Conservation (phyloP, 257 asterid species). For the Cruciata laevipes region DNA sequence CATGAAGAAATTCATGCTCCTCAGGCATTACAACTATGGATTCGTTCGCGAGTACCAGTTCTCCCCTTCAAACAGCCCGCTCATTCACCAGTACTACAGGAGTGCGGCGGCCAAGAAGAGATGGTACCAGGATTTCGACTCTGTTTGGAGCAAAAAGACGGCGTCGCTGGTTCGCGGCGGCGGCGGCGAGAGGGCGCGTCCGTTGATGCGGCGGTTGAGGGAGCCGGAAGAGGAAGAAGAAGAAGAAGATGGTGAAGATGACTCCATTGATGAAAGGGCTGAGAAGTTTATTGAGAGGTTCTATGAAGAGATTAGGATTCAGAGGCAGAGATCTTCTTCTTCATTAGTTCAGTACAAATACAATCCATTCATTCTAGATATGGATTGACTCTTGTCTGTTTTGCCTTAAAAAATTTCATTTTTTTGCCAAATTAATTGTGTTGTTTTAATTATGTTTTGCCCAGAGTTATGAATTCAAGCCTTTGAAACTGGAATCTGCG, state of each 20-base stretch:
- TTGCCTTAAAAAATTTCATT: neutral
- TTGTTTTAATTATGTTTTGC: neutral
- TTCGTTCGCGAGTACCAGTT: slow-evolving; percentile 54
- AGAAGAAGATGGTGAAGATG: slow-evolving; percentile 24
- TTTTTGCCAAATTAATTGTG: neutral
- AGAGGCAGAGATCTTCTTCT: slow-evolving; percentile 32
- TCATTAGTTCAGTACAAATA: slow-evolving; percentile 9
- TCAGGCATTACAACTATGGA: slow-evolving; percentile 31
- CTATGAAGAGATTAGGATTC: slow-evolving; percentile 64
- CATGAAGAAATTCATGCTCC: slow-evolving; percentile 27
- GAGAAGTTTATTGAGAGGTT: slow-evolving; percentile 68
- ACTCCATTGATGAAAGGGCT: slow-evolving; percentile 69
- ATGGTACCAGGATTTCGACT: slow-evolving; percentile 26
- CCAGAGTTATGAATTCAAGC: too few relatives aligned
- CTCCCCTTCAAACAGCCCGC: slow-evolving; percentile 58
- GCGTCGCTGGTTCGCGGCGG: neutral
- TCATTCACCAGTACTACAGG: slow-evolving; percentile 20
- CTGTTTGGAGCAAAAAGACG: slow-evolving; percentile 6
- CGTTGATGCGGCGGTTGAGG: slow-evolving; percentile 24
- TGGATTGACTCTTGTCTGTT: slow-evolving; percentile 2
- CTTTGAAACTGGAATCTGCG: too few relatives aligned
- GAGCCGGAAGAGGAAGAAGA: neutral
- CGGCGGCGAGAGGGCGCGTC: neutral
- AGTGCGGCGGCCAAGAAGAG: slow-evolving; percentile 23
- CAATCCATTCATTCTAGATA: slow-evolving; percentile 3